Percentiles rank a stretch among this genome's conserved stretches.
Conservation (phyloP, 768 basidiomycete genomes). For the Rossbeevera mucosa region DNA sequence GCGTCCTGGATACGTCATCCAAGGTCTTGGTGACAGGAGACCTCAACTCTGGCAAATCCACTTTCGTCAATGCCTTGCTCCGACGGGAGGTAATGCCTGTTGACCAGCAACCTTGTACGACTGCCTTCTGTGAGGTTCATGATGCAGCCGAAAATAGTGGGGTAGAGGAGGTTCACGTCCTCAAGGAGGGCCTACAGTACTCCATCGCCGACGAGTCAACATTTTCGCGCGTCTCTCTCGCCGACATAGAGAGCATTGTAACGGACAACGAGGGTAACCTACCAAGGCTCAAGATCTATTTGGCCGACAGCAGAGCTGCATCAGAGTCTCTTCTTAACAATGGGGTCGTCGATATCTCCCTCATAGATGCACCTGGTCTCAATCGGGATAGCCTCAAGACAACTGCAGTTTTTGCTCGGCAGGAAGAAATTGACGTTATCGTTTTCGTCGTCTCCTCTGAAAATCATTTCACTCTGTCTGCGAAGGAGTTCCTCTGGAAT, state of each 20-base stretch:
- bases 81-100: constrained; percentile 91
- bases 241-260: constrained; percentile 75
- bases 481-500: constrained; percentile 88
- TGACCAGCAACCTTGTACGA: constrained; percentile 97
- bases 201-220: constrained; percentile 69
- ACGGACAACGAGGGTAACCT: constrained; percentile 54
- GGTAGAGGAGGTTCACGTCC: constrained; percentile 80
- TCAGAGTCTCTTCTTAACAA: constrained; percentile 88
- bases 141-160: constrained; percentile 79
- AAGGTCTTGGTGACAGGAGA: constrained; percentile 98
- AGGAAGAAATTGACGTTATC: constrained; percentile 97
- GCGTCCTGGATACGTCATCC: constrained; percentile 88
- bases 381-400: constrained; percentile 95
- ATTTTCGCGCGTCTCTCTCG: constrained; percentile 60
- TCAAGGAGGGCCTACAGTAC: constrained; percentile 67
- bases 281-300: constrained; percentile 78
- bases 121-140: constrained; percentile 94
- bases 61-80: constrained; percentile 93
- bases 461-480: constrained; percentile 96
- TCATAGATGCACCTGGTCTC: constrained; percentile 96
- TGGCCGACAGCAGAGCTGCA: constrained; percentile 73
- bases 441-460: constrained; percentile 98
- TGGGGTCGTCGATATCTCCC: constrained; percentile 93
- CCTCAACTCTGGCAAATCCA: constrained; percentile 97
- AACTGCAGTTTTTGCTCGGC: constrained; percentile 90